Evolutionary conservation across 225 moss, liverwort and hornwort genomes (phyloP), one percentile per base, ranked within the genome.

Genomic region (Ulota crispa): DNA sequence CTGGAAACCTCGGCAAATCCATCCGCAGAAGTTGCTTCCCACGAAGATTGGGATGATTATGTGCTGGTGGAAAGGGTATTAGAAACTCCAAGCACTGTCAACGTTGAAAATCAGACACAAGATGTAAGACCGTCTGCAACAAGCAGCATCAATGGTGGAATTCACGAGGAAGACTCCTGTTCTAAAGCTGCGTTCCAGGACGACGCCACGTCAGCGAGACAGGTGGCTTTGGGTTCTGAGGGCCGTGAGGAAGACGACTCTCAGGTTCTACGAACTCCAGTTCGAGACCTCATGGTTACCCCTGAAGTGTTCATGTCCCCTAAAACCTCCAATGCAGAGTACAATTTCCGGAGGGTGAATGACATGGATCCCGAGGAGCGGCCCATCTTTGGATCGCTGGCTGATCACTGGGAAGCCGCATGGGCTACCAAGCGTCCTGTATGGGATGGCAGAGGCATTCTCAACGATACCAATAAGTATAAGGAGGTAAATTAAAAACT

Each of bases 361-460:
- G 90, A 91, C 34, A 92, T 93, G 37, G 88, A 90, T 80, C 92
- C 92, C 3, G 93, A 93, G 68, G 94, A 94, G 73, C 85, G 96
- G 80, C 96, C 94, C 19, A 96, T 96, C 9, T 88, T 96, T 39
- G 96, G 96, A 45, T 91, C 93, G 5, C 88, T 96, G 50, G 94
- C 96, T 73, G 92, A 90, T 80, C 87, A 94, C 52, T 96, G 96
- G 96, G 93, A 87, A 73, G 87, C 83, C 34, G 87, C 85, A 43
- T 86, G 81, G 80, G 85, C 91, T 39, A 81, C 90, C 27, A 87
- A 86, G 80, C 90, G 88, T 7, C 88, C 88, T 15, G 78, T 81
- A 23, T 96, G 96, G 96, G 93, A 96, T 70, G 96, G 96, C 66
- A 85, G 93, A 69, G 96, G 96, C 66, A 93, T 94, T 70, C 85